Evolutionary conservation across 495 filamentous ascomycete genomes (phyloP).

Genomic region (Cryomyces antarcticus): DNA sequence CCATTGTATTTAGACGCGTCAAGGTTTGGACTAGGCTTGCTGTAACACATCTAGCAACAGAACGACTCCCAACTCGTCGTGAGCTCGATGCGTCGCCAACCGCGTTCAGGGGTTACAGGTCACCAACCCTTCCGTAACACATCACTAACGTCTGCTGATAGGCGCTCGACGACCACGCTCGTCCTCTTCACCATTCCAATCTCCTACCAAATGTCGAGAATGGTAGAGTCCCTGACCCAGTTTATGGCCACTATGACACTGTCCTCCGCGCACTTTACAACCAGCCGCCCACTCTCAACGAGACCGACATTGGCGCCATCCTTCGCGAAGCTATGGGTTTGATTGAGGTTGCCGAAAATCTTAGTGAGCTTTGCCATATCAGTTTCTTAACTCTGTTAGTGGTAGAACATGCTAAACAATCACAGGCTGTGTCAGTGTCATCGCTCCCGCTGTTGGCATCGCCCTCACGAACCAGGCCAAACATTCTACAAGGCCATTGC

Average conservation of each 20-base stretch:
- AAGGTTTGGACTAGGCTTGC: no score
- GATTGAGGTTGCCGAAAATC: slow-evolving; percentile 23
- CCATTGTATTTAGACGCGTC: no score
- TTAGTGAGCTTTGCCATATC: slow-evolving; percentile 7
- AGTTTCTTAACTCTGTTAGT: neutral
- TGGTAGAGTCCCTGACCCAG: slow-evolving; percentile 4
- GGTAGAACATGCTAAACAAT: neutral
- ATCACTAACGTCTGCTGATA: neutral
- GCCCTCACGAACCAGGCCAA: slow-evolving; percentile 21
- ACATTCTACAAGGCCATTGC: slow-evolving; percentile 21
- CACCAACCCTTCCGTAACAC: neutral
- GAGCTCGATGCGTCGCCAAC: neutral
- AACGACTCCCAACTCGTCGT: neutral
- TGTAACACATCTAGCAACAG: slow-evolving; percentile 1
- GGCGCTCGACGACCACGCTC: slow-evolving; percentile 1
- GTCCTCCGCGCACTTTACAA: slow-evolving; percentile 26
- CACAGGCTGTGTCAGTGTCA: slow-evolving; percentile 9
- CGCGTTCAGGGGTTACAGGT: neutral
- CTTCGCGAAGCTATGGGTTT: slow-evolving; percentile 16
- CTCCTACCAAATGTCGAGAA: slow-evolving; percentile 3
- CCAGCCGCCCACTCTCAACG: slow-evolving; percentile 12
- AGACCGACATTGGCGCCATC: slow-evolving; percentile 8
- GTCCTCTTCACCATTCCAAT: neutral
- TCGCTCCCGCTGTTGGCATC: slow-evolving; percentile 21
- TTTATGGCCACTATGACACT: slow-evolving; percentile 17